A percentile compares a stretch with the other conserved stretches of the same genome.
phyloP scores from a whole-genome alignment of 108 stramenopile species.

The Thalassiosira profunda region DNA sequence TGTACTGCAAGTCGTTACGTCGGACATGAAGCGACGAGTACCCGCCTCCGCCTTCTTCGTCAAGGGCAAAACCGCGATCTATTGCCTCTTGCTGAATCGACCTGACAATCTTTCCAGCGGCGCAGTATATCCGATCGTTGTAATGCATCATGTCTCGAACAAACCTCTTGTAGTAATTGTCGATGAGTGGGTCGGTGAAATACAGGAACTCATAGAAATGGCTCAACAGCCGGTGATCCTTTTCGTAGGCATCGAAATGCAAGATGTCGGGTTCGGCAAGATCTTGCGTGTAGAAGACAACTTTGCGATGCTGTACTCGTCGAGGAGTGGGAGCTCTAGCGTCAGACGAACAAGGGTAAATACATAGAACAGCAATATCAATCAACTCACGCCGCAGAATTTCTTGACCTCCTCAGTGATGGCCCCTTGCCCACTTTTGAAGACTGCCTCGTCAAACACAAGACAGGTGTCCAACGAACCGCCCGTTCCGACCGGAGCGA shows the following conservation, averaged over 20 bases:
- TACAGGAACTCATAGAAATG: conserved; percentile 88
- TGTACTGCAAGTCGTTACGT: conserved; percentile 87
- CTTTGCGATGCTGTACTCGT: conserved; percentile 16
- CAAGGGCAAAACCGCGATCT: conserved; percentile 49
- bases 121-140: conserved; percentile 89
- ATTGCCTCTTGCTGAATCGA: conserved; percentile 71
- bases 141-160: conserved; percentile 90
- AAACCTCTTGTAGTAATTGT: conserved; percentile 76
- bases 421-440: conserved; percentile 19
- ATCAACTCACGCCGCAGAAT: conserved; percentile 39
- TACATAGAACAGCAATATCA: not conserved
- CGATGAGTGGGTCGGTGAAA: conserved; percentile 78
- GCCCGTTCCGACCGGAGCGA: conserved; percentile 18
- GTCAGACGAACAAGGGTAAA: not conserved
- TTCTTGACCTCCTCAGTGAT: conserved; percentile 8
- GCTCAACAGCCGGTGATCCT: conserved; percentile 68
- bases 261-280: conserved; percentile 50
- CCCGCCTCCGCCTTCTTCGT: conserved; percentile 78
- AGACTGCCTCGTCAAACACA: conserved; percentile 71
- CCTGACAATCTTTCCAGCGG: conserved; percentile 89
- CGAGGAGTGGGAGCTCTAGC: not conserved
- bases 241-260: conserved; percentile 69
- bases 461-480: conserved; percentile 44
- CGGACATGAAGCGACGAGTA: conserved; percentile 89
- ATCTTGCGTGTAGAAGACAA: conserved; percentile 38